Evolutionary conservation across 2,329 filamentous ascomycete species (phyloP).

Genomic region (Furcasterigmium sp.): DNA sequence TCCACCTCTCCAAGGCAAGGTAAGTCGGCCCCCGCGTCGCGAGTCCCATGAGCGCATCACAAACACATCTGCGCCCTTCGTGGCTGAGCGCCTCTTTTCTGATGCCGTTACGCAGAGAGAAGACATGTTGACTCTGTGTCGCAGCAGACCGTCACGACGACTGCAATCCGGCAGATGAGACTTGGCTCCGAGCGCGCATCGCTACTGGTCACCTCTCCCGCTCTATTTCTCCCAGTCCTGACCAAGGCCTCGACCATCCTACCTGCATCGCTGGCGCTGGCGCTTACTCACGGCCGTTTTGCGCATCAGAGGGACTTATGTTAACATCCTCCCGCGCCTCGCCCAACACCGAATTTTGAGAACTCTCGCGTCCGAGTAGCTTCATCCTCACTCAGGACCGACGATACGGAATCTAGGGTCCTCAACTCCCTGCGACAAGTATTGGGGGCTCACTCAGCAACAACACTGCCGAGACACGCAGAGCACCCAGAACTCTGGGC

Average conservation of each 20-base stretch:
- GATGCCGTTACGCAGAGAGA: background rate
- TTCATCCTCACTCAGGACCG: no score
- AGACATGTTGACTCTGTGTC: conserved; percentile 1
- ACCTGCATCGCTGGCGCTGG: background rate
- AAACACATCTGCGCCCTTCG: no score
- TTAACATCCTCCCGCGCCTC: no score
- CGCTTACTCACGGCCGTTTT: background rate
- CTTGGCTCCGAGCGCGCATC: background rate
- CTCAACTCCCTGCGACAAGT: no score
- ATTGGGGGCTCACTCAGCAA: no score
- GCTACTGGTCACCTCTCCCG: background rate
- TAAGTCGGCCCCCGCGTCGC: background rate
- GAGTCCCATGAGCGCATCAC: background rate
- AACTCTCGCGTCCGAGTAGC: no score
- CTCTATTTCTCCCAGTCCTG: no score
- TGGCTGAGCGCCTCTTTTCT: background rate
- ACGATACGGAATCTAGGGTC: no score
- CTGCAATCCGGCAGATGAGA: background rate
- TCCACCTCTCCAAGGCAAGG: background rate
- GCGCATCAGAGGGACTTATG: no score
- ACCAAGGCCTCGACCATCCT: background rate
- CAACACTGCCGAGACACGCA: no score
- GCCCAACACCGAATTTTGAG: no score
- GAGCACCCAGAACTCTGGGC: no score
- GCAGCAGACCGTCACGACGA: background rate